These are phyloP conservation scores for Mollisia scopiformis DNA, from an alignment of 2,329 filamentous ascomycete genomes.

Conservation along the genomic window DNA sequence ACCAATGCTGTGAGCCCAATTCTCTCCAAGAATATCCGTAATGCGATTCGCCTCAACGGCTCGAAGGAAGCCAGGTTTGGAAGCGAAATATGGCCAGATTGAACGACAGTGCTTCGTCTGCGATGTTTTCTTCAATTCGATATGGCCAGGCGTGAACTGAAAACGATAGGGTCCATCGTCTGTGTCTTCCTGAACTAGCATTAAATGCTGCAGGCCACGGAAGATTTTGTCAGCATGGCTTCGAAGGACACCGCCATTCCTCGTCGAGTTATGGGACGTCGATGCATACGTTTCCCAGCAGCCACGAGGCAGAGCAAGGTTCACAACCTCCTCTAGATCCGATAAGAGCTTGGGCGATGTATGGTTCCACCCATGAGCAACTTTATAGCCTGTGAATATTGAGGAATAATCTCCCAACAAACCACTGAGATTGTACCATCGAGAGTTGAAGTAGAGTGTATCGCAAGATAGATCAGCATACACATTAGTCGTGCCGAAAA, in stretches of 20 bases:
- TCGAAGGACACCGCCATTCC: no score
- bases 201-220: neutral
- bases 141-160: neutral
- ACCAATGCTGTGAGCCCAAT: neutral
- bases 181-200: neutral
- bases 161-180: neutral
- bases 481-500: constrained; percentile 1
- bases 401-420: neutral
- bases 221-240: neutral
- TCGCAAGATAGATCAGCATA: constrained; percentile 4
- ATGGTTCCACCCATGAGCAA: neutral
- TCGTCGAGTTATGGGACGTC: neutral
- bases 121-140: neutral
- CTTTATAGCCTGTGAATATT: neutral
- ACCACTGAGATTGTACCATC: neutral
- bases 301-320: neutral
- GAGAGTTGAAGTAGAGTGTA: neutral
- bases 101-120: neutral
- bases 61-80: neutral
- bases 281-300: neutral
- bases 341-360: no score
- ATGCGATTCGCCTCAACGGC: neutral
- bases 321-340: neutral
- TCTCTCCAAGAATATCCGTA: neutral
- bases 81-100: neutral